These are phyloP conservation scores for Rhizopus sp. DNA, from an alignment of 371 early-diverging fungal species.

Conservation along the genomic window DNA sequence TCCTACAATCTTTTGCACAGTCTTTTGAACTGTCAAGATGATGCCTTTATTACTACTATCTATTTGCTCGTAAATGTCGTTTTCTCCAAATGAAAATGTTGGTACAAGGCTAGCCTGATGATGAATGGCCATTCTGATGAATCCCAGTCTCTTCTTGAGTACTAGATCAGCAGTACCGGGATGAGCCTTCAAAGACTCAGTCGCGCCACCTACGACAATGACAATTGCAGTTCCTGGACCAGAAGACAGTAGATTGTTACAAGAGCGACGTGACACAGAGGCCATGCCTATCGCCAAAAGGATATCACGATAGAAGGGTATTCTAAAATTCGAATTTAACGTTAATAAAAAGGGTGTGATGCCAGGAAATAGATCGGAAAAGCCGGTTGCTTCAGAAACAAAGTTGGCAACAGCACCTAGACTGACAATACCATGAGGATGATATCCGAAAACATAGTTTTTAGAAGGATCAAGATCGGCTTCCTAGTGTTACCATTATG, in stretches of 20 bases:
- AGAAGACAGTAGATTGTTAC: constrained; percentile 65
- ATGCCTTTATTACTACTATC: constrained; percentile 43
- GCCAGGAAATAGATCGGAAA: constrained; percentile 67
- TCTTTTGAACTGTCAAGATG: constrained; percentile 53
- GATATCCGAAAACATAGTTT: constrained; percentile 78
- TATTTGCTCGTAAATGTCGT: constrained; percentile 69
- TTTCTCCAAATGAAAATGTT: constrained; percentile 78
- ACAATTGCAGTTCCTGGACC: constrained; percentile 73
- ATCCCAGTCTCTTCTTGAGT: constrained; percentile 70
- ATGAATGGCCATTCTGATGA: constrained; percentile 72
- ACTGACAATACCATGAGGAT: constrained; percentile 82
- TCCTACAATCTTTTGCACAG: constrained; percentile 55
- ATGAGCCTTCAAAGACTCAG: constrained; percentile 65
- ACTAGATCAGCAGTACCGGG: constrained; percentile 65
- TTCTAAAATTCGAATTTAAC: constrained; percentile 55
- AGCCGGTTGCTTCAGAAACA: constrained; percentile 65
- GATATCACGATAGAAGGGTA: constrained; percentile 74
- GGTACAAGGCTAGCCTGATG: constrained; percentile 70
- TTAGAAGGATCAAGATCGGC: constrained; percentile 71
- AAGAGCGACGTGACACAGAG: constrained; percentile 71
- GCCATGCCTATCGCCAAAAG: constrained; percentile 67
- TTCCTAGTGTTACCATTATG: constrained; percentile 38
- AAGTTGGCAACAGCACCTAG: constrained; percentile 79
- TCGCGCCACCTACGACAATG: constrained; percentile 78
- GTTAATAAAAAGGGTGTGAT: constrained; percentile 59